phyloP scores from a whole-genome alignment of 106 monocot genomes.

The Vanilla planifolia region DNA sequence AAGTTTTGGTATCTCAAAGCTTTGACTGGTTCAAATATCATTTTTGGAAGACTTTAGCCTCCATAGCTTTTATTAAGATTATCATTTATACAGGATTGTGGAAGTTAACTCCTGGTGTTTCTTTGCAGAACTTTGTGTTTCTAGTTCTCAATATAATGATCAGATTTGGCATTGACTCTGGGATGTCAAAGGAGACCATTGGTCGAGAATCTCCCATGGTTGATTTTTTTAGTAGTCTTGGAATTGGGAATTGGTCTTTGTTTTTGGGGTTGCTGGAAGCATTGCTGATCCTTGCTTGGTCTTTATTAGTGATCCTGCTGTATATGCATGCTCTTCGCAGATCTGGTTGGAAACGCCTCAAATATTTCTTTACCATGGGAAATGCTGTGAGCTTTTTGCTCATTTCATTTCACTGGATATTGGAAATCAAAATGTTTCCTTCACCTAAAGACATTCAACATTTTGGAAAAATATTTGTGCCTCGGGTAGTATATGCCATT shows the following conservation, averaged over 20 bases:
- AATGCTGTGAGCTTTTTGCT: constrained; percentile 49
- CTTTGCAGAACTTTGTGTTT: constrained; percentile 53
- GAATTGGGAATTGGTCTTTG: constrained; percentile 13
- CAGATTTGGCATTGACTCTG: constrained; percentile 50
- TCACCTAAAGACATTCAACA: constrained; percentile 20
- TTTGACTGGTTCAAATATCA: not conserved
- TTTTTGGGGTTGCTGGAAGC: constrained; percentile 28
- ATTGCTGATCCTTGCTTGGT: constrained; percentile 42
- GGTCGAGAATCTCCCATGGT: constrained; percentile 24
- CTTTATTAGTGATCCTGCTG: constrained; percentile 30
- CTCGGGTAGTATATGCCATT: constrained; percentile 63
- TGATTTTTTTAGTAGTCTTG: constrained; percentile 18
- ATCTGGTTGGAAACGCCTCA: constrained; percentile 20
- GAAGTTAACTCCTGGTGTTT: constrained; percentile 8
- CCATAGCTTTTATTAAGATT: not conserved
- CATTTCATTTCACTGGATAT: constrained; percentile 61
- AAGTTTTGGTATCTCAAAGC: constrained; percentile 15
- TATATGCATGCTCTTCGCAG: constrained; percentile 19
- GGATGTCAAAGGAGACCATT: constrained; percentile 53
- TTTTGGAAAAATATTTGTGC: constrained; percentile 48
- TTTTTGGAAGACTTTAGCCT: not conserved
- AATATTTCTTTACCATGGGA: constrained; percentile 22
- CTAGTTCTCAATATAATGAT: constrained; percentile 60
- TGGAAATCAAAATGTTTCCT: constrained; percentile 42
- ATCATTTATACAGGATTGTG: not conserved